phyloP scores from a whole-genome alignment of 2,329 filamentous ascomycete genomes.

The Calonectria multiphialidica region DNA sequence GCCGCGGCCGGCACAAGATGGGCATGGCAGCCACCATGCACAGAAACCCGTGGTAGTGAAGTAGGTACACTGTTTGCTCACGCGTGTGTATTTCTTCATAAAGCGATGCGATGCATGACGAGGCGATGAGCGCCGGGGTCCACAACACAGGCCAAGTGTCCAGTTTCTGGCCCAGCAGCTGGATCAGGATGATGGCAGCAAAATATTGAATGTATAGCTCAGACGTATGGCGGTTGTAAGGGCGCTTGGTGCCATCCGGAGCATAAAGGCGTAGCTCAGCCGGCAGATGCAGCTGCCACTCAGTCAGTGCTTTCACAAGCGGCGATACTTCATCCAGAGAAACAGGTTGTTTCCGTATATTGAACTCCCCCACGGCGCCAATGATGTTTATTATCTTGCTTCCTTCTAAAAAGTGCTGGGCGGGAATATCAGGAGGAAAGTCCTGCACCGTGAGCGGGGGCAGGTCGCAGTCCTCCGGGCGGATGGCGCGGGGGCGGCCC shows the following conservation, averaged over 20 bases:
- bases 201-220: constrained; percentile 15
- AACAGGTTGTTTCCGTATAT: neutral
- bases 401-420: neutral
- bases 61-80: constrained; percentile 2
- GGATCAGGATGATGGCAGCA: constrained; percentile 8
- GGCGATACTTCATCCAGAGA: neutral
- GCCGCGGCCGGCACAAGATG: neutral
- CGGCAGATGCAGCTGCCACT: constrained; percentile 11
- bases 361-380: neutral
- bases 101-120: constrained; percentile 8
- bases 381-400: neutral
- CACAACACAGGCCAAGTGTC: neutral
- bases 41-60: constrained; percentile 16
- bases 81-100: constrained; percentile 19
- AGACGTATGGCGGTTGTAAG: neutral
- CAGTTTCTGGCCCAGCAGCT: neutral
- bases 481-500: constrained; percentile 11
- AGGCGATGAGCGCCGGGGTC: neutral
- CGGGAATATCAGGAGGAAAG: neutral
- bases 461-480: neutral
- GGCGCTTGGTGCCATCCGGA: neutral
- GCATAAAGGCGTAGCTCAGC: neutral
- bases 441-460: neutral
- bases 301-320: neutral
- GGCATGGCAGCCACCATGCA: constrained; percentile 15